phyloP scores from a whole-genome alignment of 257 asterid species.

The Solanum piurae region DNA sequence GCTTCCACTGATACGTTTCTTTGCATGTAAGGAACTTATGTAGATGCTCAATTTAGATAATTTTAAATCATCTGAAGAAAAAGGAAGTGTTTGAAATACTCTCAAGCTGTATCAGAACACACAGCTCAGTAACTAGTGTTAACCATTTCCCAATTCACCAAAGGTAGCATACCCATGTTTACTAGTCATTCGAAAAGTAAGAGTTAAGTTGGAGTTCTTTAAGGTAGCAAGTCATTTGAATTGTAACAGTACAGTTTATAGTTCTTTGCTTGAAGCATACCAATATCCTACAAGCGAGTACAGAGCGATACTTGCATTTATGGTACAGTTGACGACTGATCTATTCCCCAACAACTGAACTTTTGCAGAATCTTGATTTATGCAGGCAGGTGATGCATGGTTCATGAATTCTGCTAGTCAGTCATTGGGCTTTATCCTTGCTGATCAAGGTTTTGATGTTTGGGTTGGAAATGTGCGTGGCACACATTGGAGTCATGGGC shows the following conservation, averaged over 20 bases:
- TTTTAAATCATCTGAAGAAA: background rate
- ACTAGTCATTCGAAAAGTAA: background rate
- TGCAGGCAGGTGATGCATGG: constrained; percentile 98
- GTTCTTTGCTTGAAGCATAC: background rate
- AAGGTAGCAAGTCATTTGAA: background rate
- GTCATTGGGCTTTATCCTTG: constrained; percentile 93
- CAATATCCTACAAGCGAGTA: background rate
- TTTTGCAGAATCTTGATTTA: constrained; percentile 2
- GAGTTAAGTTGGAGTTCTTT: background rate
- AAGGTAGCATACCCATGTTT: background rate
- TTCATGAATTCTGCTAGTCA: constrained; percentile 68
- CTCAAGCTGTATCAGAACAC: background rate
- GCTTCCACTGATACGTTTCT: background rate
- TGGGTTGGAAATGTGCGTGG: constrained; percentile 99
- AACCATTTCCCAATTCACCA: background rate
- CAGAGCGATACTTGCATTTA: background rate
- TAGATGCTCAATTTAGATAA: background rate
- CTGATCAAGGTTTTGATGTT: constrained; percentile 85
- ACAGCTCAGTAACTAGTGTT: background rate
- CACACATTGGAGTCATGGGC: constrained; percentile 99
- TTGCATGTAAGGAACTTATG: background rate
- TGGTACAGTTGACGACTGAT: background rate
- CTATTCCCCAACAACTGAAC: background rate
- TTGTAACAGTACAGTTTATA: background rate
- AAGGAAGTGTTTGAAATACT: background rate